phyloP scores from a whole-genome alignment of 2,329 filamentous ascomycete genomes.

The Colletotrichum spaethianum region DNA sequence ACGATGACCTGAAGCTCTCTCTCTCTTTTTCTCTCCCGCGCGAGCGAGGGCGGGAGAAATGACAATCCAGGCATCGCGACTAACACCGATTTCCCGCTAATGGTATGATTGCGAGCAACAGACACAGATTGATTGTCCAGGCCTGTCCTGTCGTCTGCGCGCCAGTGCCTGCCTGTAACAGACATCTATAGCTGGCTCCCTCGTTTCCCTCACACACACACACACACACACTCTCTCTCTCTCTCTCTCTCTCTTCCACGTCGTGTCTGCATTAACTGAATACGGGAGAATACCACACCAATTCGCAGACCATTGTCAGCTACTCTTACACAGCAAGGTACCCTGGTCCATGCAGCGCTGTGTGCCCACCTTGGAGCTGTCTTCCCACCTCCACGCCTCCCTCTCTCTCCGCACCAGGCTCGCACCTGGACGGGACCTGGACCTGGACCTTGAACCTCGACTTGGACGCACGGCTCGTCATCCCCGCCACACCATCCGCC shows the following conservation, averaged over 20 bases:
- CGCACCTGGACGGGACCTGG: slow-evolving; percentile 20
- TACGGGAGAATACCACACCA: background rate
- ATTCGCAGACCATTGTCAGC: background rate
- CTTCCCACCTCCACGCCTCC: slow-evolving; percentile 27
- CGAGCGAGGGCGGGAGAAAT: background rate
- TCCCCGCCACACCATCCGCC: slow-evolving; percentile 34
- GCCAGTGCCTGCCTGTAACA: slow-evolving; percentile 5
- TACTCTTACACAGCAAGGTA: slow-evolving; percentile 19
- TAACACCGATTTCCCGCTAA: slow-evolving; percentile 25
- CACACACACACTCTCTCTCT: too few relatives aligned
- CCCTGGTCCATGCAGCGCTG: slow-evolving; percentile 14
- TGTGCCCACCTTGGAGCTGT: slow-evolving; percentile 20
- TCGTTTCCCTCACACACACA: too few relatives aligned
- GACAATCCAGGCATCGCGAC: slow-evolving; percentile 3
- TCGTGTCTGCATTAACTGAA: background rate
- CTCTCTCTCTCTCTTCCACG: background rate
- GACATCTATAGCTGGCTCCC: background rate
- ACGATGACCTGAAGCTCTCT: slow-evolving; percentile 6
- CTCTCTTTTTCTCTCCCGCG: too few relatives aligned
- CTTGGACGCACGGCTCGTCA: slow-evolving; percentile 28
- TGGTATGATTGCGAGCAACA: slow-evolving; percentile 25
- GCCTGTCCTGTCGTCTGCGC: background rate
- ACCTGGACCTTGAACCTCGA: slow-evolving; percentile 20
- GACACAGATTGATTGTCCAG: slow-evolving; percentile 1
- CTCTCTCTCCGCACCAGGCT: slow-evolving; percentile 29